A percentile compares a stretch with the other conserved stretches of the same genome.
These are phyloP conservation scores for Cadophora luteo-olivacea DNA, from an alignment of 2,329 filamentous ascomycete species.

Conservation along the genomic window DNA sequence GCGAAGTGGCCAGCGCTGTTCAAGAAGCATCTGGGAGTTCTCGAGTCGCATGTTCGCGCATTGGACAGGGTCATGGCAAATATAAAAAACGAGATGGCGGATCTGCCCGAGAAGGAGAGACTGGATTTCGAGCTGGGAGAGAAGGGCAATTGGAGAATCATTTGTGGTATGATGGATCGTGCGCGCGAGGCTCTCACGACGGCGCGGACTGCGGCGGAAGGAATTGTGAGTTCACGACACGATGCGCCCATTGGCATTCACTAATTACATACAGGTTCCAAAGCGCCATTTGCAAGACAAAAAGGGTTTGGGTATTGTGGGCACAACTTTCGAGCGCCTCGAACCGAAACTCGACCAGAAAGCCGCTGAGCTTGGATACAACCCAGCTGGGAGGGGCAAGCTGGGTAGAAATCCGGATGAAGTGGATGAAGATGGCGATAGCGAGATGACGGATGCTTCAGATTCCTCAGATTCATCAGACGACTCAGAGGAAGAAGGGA, in stretches of 20 bases:
- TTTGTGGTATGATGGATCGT: constrained; percentile 39
- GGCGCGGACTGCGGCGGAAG: constrained; percentile 32
- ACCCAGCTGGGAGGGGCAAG: constrained; percentile 25
- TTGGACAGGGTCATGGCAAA: constrained; percentile 35
- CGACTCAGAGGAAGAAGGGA: constrained; percentile 18
- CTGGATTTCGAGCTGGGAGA: constrained; percentile 37
- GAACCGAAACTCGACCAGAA: constrained; percentile 32
- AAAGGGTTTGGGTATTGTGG: constrained; percentile 34
- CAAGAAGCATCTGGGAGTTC: constrained; percentile 38
- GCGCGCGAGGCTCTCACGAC: constrained; percentile 31
- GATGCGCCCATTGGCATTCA: neutral
- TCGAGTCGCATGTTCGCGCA: constrained; percentile 38
- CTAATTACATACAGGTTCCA: constrained; percentile 31
- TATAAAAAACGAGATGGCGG: constrained; percentile 31
- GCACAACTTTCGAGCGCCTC: constrained; percentile 32
- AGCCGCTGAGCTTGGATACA: constrained; percentile 25
- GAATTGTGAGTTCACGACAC: constrained; percentile 34
- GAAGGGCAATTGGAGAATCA: constrained; percentile 37
- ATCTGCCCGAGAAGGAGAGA: constrained; percentile 34
- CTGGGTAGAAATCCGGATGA: constrained; percentile 22
- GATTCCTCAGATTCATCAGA: constrained; percentile 22
- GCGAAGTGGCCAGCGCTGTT: constrained; percentile 45
- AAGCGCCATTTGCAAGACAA: constrained; percentile 30
- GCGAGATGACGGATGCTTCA: constrained; percentile 29
- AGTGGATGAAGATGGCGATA: constrained; percentile 28